A percentile compares a stretch with the other conserved stretches of the same genome.
These are phyloP conservation scores for Flaveria ramosissima DNA, from an alignment of 129 eudicot genomes.

Conservation along the genomic window DNA sequence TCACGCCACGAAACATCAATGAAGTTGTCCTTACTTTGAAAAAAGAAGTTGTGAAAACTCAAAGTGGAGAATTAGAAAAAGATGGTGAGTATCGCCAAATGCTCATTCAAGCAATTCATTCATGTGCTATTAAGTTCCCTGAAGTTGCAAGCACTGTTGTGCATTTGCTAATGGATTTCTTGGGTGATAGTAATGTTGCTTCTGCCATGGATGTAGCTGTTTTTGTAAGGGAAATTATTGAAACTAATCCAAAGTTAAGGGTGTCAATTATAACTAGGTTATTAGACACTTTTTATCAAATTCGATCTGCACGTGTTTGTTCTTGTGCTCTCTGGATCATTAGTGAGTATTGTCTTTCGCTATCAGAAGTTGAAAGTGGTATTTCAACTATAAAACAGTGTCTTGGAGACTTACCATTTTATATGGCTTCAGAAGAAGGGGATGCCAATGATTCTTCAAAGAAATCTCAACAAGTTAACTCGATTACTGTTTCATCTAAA, in stretches of 20 bases:
- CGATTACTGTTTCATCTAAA: conserved; percentile 80
- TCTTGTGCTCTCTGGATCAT: conserved; percentile 98
- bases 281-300: conserved; percentile 89
- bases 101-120: conserved; percentile 97
- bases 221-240: conserved; percentile 90
- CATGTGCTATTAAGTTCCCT: conserved; percentile 95
- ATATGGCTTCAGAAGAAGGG: conserved; percentile 69
- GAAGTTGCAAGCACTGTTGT: conserved; percentile 98
- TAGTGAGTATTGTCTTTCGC: conserved; percentile 94
- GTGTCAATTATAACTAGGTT: conserved; percentile 87
- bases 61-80: conserved; percentile 93
- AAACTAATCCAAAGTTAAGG: conserved; percentile 85
- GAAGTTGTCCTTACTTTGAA: conserved; percentile 89
- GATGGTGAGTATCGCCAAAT: conserved; percentile 91
- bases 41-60: conserved; percentile 95
- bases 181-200: conserved; percentile 93
- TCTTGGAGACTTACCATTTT: conserved; percentile 93
- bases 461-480: conserved; percentile 67
- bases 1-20: conserved; percentile 86
- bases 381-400: conserved; percentile 86
- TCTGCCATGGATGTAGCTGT: conserved; percentile 96
- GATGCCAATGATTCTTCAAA: conserved; percentile 69
- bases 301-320: conserved; percentile 94
- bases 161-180: conserved; percentile 93
- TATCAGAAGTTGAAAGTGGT: conserved; percentile 95